A percentile compares a stretch with the other conserved stretches of the same genome.
These are phyloP conservation scores for Globisporangium splendens DNA, from an alignment of 352 stramenopile genomes.

Conservation along the genomic window DNA sequence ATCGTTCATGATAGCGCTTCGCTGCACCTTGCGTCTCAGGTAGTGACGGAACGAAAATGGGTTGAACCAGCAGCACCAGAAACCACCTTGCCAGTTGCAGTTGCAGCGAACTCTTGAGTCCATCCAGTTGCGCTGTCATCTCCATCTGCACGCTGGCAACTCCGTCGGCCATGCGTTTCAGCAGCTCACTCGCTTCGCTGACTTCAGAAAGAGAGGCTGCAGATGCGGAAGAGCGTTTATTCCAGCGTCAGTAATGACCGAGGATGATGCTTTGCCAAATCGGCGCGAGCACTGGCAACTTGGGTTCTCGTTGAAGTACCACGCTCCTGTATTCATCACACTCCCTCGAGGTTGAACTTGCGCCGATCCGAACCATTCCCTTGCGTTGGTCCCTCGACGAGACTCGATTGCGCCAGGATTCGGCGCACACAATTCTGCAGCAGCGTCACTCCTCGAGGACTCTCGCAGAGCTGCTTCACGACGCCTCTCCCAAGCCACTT, in stretches of 20 bases:
- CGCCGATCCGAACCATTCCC: not conserved
- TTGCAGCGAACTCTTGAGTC: slow-evolving; percentile 1
- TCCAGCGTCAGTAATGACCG: too few relatives aligned
- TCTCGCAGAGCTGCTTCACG: slow-evolving; percentile 35
- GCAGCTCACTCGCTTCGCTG: not conserved
- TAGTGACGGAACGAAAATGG: not conserved
- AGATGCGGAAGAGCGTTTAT: too few relatives aligned
- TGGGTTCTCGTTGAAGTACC: not conserved
- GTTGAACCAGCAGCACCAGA: not conserved
- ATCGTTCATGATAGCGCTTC: not conserved
- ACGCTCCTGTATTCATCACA: not conserved
- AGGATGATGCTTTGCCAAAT: not conserved
- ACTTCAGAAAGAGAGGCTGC: not conserved
- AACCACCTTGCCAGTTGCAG: not conserved
- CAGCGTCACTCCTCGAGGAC: slow-evolving; percentile 25
- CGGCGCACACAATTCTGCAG: slow-evolving; percentile 21
- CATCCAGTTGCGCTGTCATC: not conserved
- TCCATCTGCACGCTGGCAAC: not conserved
- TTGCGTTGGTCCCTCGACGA: not conserved
- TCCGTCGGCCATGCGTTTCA: slow-evolving; percentile 1
- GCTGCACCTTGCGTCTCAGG: not conserved
- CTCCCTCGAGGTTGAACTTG: not conserved
- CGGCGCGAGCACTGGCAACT: not conserved
- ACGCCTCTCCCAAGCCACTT: slow-evolving; percentile 38
- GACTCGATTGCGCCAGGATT: not conserved